These are phyloP conservation scores for Plantago major DNA, from an alignment of 257 asterid genomes.

Conservation along the genomic window DNA sequence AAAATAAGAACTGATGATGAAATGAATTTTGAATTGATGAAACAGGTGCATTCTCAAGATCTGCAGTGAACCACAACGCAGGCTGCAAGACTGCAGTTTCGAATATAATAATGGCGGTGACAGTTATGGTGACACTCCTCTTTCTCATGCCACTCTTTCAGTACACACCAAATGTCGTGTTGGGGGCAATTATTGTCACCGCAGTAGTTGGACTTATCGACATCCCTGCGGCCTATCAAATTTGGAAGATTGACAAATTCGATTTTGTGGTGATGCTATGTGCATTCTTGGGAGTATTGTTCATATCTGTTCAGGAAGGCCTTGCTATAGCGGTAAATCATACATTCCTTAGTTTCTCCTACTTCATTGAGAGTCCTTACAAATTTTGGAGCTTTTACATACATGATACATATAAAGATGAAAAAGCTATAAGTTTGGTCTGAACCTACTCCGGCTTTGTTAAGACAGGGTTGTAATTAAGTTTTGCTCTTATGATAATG, in stretches of 20 bases:
- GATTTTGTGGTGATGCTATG: constrained; percentile 66
- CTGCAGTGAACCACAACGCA: constrained; percentile 93
- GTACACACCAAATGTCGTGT: constrained; percentile 78
- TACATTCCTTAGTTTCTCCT: neutral
- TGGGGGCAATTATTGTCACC: constrained; percentile 81
- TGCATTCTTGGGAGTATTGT: constrained; percentile 77
- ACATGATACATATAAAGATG: too few species aligned
- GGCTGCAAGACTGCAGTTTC: constrained; percentile 85
- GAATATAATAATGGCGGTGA: constrained; percentile 74
- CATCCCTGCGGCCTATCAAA: constrained; percentile 69
- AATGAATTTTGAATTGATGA: neutral
- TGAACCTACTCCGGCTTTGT: too few species aligned
- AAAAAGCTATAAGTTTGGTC: too few species aligned
- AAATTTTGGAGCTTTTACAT: too few species aligned
- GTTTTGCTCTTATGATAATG: constrained; percentile 2
- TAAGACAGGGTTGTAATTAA: too few species aligned
- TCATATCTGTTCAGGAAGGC: constrained; percentile 73
- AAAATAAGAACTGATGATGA: neutral
- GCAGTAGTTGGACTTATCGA: constrained; percentile 84
- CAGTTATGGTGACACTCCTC: constrained; percentile 83
- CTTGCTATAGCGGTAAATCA: constrained; percentile 71
- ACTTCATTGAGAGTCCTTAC: neutral
- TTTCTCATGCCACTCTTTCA: constrained; percentile 88
- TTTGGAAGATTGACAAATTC: constrained; percentile 77
- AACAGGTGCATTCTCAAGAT: constrained; percentile 80